Conservation (phyloP, 2,329 filamentous ascomycete genomes). For the Fonsecaea pugnacius region DNA sequence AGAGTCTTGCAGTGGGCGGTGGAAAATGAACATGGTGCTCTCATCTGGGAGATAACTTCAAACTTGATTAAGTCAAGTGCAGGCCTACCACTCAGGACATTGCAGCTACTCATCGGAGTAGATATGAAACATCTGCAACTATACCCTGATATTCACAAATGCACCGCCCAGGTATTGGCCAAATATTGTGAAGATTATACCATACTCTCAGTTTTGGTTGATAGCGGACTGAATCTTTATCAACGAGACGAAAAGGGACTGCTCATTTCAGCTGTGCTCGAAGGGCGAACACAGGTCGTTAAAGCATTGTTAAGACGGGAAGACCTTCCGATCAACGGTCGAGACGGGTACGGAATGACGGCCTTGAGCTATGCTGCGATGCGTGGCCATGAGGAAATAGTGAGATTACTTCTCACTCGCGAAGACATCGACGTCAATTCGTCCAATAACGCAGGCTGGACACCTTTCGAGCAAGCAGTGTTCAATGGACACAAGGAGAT, state of each 20-base stretch:
- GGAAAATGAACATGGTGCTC: conserved; percentile 11
- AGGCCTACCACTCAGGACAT: not conserved
- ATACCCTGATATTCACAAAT: not conserved
- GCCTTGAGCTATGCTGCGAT: not conserved
- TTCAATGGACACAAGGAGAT: conserved; percentile 10
- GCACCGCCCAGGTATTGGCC: not conserved
- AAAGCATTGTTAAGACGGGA: not conserved
- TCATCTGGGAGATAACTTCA: not conserved
- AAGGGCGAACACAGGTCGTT: not conserved
- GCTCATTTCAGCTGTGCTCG: not conserved
- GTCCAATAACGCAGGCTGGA: not conserved
- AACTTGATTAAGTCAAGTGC: not conserved
- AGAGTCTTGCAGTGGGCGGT: not conserved
- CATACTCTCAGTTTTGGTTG: not conserved
- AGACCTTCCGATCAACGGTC: not conserved
- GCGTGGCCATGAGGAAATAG: not conserved
- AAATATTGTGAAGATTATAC: not conserved
- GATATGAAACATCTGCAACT: no score
- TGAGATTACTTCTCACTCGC: not conserved
- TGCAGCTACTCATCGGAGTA: not conserved
- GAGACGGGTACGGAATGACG: not conserved
- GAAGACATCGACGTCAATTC: conserved; percentile 3
- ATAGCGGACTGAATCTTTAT: not conserved
- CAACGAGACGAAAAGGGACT: not conserved
- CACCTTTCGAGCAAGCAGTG: conserved; percentile 5